Base-by-base conservation (phyloP, 2,329 filamentous ascomycete species). In the Microdochium trichocladiopsis region DNA sequence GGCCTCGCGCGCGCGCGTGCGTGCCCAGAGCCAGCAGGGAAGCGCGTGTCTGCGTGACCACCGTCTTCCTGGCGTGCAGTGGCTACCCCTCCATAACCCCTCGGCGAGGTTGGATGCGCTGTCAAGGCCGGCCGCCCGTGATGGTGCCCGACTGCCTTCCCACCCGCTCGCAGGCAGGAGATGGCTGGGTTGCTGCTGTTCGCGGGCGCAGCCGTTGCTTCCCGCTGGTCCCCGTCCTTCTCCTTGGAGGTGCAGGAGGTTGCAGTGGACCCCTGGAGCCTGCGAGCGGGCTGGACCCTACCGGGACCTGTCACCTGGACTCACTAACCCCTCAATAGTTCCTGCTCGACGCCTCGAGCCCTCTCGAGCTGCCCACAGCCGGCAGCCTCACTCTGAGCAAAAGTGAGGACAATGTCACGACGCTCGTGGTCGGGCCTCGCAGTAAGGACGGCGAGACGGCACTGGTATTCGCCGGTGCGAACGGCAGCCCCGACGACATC, bases 331-430 rank as follows among this genome's bases (percentile, higher is more conserved):
- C 43, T n/a, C 37, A 50, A 47, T 60, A 89, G 86, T 85, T 83
- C 25, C 74, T 91, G 14, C 77, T 95, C 56, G 85, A 93, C 66
- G 79, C 85, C n/a, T 83, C 81, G 18, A 74, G 74, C 61, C 83
- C 80, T 36, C 75, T 82, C 52, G 80, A 84, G 48, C 72, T 90
- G 49, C 78, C 83, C 56, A 74, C 86, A 58, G 74, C 79, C 22
- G 82, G 84, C 57, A 88, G 95, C 60, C 77, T 93, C 63, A 84
- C 90, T 54, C 82, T 96, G 49, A 88, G 88, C 56, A 80, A 83
- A 60, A 83, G 92, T 64, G 92, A 96, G 72, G 93, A 97, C 70
- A 95, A 88, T 52, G 89, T 95, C 53, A 90, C 87, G 58, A 92
- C 88, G 51, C 77, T 96, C 49, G 90, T 84, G 43, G 82, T 87